Percentiles rank a stretch among this genome's conserved stretches.
Evolutionary conservation across 2,329 filamentous ascomycete species (phyloP).

Genomic region (Alternaria rosae): DNA sequence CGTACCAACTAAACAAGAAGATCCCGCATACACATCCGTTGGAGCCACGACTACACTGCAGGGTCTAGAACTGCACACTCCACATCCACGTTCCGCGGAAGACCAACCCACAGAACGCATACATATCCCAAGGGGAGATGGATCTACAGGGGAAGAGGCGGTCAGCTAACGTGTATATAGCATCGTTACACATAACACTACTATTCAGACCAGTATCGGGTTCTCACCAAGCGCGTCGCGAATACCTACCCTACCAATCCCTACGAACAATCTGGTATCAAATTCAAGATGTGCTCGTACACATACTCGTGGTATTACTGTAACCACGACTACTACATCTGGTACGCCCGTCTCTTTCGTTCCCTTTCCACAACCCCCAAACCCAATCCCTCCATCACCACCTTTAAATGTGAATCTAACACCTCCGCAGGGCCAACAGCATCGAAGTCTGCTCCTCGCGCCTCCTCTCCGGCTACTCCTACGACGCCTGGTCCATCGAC

Average conservation of each 20-base stretch:
- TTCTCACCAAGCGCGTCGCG: too few relatives aligned
- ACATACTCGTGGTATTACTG: constrained; percentile 59
- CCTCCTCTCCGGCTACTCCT: constrained; percentile 56
- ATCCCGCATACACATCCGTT: background rate
- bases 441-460: constrained; percentile 56
- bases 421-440: constrained; percentile 44
- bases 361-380: background rate
- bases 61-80: background rate
- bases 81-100: background rate
- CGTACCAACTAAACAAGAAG: background rate
- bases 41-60: background rate
- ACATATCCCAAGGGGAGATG: background rate
- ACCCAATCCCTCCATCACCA: background rate
- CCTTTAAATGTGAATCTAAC: background rate
- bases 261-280: background rate
- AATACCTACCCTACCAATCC: background rate
- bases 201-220: too few relatives aligned
- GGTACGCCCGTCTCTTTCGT: constrained; percentile 26
- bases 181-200: background rate
- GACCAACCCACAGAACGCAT: background rate
- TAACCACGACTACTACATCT: constrained; percentile 59
- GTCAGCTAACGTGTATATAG: constrained; percentile 15
- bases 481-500: constrained; percentile 58
- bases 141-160: constrained; percentile 9
- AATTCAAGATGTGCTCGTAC: constrained; percentile 54